Base-by-base conservation (phyloP, 1,284 basidiomycete genomes). In the Wolfiporia cocos region DNA sequence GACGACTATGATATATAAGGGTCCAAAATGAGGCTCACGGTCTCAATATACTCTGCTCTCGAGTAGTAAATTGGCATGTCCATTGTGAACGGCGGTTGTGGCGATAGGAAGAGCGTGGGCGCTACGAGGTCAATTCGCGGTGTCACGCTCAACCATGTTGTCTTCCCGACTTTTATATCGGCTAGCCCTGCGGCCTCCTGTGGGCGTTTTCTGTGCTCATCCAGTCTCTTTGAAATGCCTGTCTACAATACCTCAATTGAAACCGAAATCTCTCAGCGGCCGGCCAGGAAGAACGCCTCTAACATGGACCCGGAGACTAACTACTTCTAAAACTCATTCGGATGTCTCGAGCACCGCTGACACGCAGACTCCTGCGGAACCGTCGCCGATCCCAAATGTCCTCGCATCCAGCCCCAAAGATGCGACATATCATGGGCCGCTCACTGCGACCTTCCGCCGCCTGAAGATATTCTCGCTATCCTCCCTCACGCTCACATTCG, bases 381-480 rank as follows among this genome's bases (percentile, higher is more conserved):
- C 42, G 2, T 37, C 37, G 20, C 19, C 42, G 14, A 30, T 21
- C 14, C 19, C 29, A 17, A 24, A 23, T 14, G 19, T 29, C 22
- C 32, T 34, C 31, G 15, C 17, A 22, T 14, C 17, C 21, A 14
- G 28, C 11, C 15, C 28, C 3, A 19, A 40, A 17, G 34, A 41
- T 17, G 17, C n/a, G 19, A 44, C 55, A 39, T 78, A 78, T 49
- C 52, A 71, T 46, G 90, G 88, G 0, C 89, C 90, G 2, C 66
- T 92, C 34, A 63, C 81, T 0, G 57, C 67, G 34, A 86, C 86
- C 0, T 92, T 89, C 65, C 74, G 78, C 34, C 75, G 79, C 6
- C 72, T 91, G 43, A 93, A 93, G 58, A 64, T 90, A 19, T 92
- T 93, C 65, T 92, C 90, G 7, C 65, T 93, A 2, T 77, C 79